Percentiles rank a stretch among this genome's conserved stretches.
Conservation (phyloP, 169 alveolate genomes). For the Condylostoma magnum region DNA sequence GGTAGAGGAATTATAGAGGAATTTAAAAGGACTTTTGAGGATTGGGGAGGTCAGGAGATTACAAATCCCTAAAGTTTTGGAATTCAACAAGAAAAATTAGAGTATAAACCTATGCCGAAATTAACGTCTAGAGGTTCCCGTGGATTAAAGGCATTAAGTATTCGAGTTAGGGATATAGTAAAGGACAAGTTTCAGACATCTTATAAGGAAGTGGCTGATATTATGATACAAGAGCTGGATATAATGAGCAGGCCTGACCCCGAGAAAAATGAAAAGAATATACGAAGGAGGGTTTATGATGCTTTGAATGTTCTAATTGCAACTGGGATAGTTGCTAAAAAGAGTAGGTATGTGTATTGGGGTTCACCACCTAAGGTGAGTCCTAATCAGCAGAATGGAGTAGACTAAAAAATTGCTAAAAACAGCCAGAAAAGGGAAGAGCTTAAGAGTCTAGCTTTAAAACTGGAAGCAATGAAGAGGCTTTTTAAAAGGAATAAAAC, state of each 20-base stretch:
- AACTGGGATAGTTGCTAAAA: constrained; percentile 54
- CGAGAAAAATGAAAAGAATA: constrained; percentile 74
- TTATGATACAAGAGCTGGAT: constrained; percentile 4
- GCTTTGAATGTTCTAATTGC: constrained; percentile 83
- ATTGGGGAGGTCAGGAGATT: neutral
- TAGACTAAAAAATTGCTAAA: neutral
- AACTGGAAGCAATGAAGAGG: neutral
- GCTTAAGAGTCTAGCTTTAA: neutral
- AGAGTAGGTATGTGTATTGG: constrained; percentile 29
- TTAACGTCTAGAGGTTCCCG: neutral
- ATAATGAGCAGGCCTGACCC: neutral
- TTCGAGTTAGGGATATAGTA: neutral
- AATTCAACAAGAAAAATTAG: neutral
- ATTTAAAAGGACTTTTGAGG: constrained; percentile 17
- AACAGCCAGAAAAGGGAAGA: neutral
- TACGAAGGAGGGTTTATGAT: constrained; percentile 84
- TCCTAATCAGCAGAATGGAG: neutral
- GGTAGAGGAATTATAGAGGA: neutral
- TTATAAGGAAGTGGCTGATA: constrained; percentile 27
- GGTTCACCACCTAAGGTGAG: neutral
- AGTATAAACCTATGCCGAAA: neutral
- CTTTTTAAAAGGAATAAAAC: neutral
- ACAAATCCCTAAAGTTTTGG: constrained; percentile 8
- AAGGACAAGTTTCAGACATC: neutral
- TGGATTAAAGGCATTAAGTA: constrained; percentile 9